Evolutionary conservation across 345 rosid species (phyloP).

Genomic region (Abelmoschus esculentus): DNA sequence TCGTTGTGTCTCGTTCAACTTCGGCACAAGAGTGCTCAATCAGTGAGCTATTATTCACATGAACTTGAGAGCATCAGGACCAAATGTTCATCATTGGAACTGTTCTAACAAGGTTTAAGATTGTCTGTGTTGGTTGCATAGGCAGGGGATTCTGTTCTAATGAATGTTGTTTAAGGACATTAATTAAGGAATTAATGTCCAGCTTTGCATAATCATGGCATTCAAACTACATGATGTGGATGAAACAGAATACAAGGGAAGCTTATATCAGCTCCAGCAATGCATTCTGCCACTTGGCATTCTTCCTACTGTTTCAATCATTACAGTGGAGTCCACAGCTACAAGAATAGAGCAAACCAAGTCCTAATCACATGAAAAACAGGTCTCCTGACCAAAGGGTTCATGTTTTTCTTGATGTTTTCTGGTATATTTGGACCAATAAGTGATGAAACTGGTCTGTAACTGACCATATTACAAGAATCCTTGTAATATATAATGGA

Average conservation of each 20-base stretch:
- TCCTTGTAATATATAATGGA: background rate
- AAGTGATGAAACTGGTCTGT: background rate
- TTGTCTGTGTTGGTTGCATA: background rate
- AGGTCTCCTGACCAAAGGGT: background rate
- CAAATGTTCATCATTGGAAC: too few species aligned
- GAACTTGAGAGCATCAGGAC: too few species aligned
- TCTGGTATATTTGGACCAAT: constrained; percentile 9
- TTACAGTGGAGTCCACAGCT: background rate
- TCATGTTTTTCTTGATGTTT: background rate
- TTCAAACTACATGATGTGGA: background rate
- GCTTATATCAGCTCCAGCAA: background rate
- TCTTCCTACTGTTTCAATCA: background rate
- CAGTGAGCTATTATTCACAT: too few species aligned
- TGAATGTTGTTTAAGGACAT: background rate
- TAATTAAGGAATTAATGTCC: constrained; percentile 5
- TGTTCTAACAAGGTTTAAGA: too few species aligned
- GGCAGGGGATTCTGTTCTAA: background rate
- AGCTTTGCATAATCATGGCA: background rate
- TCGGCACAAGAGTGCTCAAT: too few species aligned
- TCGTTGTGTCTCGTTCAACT: too few species aligned
- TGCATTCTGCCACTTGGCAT: background rate
- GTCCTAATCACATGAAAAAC: background rate
- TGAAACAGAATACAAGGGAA: background rate
- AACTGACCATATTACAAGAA: constrained; percentile 5
- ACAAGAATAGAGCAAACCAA: background rate